Base-by-base conservation (phyloP, 176 grass and related monocot genomes). In the Dendrocalamus sinicus region DNA sequence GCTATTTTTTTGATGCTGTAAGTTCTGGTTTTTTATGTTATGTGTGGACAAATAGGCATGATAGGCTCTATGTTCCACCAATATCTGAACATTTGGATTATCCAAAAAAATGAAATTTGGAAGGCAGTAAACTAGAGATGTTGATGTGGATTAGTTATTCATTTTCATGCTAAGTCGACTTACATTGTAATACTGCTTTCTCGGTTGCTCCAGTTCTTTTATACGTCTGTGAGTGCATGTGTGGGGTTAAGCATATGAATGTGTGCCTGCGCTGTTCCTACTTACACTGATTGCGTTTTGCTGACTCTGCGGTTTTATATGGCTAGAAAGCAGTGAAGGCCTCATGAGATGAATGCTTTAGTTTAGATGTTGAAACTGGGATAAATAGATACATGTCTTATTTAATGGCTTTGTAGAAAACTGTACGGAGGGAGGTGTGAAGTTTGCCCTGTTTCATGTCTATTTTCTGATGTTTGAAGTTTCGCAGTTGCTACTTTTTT, bases 171-270 rank as follows among this genome's bases (percentile, higher is more conserved):
- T 53, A 50, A 23, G 19, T 63, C 17, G 20, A 30, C 58, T 81
- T 45, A 37, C 78, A 57, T 32, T 81, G 57, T n/a, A n/a, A 50
- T 73, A 13, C 65, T 83, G 24, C 12, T 83, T 22, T 70, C 52
- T 54, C 13, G 50, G 50, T 51, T 13, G 50, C 5, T 54, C 52
- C 14, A 54, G 52, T 54, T 54, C 52, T 54, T 54, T 54, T 54
- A 4, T 7, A 54, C 52, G 52, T 54, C 6, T 54, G 16, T 17
- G 16, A 6, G 15, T 17, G 51, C 1, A 16, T 53, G 12, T 6
- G 51, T 17, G 15, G 51, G 51, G 51, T 53, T 53, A 53, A 16
- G 51, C 15, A 53, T 53, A 53, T 53, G 51, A 53, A 53, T 53
- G 51, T 53, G 51, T 53, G 51, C 15, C 14, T 11, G 14, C 14